Base-by-base conservation (phyloP, 78 protist genomes). In the Kipferlia bialata region DNA sequence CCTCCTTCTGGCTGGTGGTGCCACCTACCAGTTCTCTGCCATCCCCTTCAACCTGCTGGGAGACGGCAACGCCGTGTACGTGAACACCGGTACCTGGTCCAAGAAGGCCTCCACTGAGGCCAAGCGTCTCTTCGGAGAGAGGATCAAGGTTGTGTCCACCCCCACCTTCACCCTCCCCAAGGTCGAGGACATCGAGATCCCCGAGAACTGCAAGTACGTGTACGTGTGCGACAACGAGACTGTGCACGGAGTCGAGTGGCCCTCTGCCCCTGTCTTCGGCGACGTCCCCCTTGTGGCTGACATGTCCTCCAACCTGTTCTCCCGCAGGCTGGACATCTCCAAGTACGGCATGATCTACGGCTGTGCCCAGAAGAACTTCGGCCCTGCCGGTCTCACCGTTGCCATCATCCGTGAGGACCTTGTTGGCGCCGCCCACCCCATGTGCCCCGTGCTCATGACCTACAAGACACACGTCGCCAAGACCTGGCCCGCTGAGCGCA, bases 1-100 rank as follows among this genome's bases (percentile, higher is more conserved):
- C 20, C 79, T 94, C 65, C 91, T 89, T 73, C 61, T 94, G 24
- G 92, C 91, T 34, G 98, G 98, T 22, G 98, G 98, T 20, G 98
- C 92, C 28, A 71, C 85, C 10, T 57, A 68, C 2, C 84, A 83
- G 63, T 94, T 92, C 67, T 73, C 94, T 22, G 83, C 88, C 37
- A 74, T 94, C 20, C 95, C 96, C 5, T 34, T 94, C 66, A 94
- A 94, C 64, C 73, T 92, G 26, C 38, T 81, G 17, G 77, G 78
- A 2, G 77, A 24, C 22, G 6, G 22, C 26, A 64, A 64, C 29
- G 31, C 26, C 5, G 92, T 81, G 2, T 92, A 84, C 75, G 38
- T 91, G 1, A 80, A 85, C 64, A 89, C 94, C 58, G 98, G 98
- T 26, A 6, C 63, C 24, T 94, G 98, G 98, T 88, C 95, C 32